Conservation (phyloP, 306 rosid genomes). For the Myrica gale region DNA sequence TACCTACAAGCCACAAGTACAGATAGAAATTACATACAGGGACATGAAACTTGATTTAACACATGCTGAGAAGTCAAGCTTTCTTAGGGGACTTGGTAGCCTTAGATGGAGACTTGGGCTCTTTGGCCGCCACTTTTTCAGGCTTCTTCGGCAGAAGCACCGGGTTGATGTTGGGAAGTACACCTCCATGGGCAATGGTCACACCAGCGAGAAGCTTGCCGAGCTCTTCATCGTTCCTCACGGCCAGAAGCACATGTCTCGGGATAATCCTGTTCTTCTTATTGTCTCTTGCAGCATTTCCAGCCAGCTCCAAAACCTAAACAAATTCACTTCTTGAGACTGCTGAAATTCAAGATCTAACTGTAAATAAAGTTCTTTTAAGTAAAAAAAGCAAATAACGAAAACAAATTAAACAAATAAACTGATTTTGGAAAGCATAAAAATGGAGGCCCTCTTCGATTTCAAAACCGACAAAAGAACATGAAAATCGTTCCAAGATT, state of each 20-base stretch:
- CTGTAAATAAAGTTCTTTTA: background rate
- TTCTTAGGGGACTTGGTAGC: constrained; percentile 38
- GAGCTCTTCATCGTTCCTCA: constrained; percentile 53
- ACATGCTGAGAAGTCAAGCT: constrained; percentile 2
- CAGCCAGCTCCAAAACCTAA: constrained; percentile 56
- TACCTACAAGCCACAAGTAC: constrained; percentile 19
- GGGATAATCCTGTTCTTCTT: constrained; percentile 48
- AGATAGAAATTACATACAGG: constrained; percentile 9
- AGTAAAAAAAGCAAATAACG: too few relatives aligned
- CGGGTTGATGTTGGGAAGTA: constrained; percentile 47
- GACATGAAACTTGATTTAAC: constrained; percentile 1
- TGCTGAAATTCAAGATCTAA: background rate
- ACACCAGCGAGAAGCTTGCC: constrained; percentile 52
- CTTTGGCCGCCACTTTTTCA: constrained; percentile 25
- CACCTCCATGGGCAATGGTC: constrained; percentile 49
- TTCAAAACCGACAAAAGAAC: background rate
- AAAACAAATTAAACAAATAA: background rate
- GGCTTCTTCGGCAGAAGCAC: constrained; percentile 42
- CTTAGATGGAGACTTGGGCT: constrained; percentile 42
- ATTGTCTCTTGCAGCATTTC: constrained; percentile 56
- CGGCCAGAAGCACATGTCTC: constrained; percentile 46
- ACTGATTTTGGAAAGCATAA: background rate
- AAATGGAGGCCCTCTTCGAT: background rate
- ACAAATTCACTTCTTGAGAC: background rate
- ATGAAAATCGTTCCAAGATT: background rate